Evolutionary conservation across 225 moss, liverwort and hornwort genomes (phyloP).

Genomic region (Bryum argenteum): DNA sequence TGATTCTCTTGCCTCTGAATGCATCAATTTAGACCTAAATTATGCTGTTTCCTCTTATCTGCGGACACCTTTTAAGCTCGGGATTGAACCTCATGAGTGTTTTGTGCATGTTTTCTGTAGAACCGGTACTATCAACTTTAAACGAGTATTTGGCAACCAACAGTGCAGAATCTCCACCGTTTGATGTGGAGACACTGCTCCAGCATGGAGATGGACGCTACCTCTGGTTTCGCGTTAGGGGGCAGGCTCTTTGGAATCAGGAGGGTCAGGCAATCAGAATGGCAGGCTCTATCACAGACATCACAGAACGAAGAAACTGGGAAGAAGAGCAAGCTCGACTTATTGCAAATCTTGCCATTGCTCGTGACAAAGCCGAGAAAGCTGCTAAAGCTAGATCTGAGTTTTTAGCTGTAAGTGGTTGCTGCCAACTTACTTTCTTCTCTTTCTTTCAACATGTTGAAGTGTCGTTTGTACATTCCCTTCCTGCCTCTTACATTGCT

Average conservation of each 20-base stretch:
- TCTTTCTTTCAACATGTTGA: slow-evolving; percentile 2
- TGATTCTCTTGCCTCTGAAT: slow-evolving; percentile 6
- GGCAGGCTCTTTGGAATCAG: slow-evolving; percentile 55
- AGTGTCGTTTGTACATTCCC: not conserved
- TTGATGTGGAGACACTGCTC: slow-evolving; percentile 52
- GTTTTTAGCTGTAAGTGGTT: slow-evolving; percentile 49
- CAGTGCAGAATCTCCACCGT: slow-evolving; percentile 47
- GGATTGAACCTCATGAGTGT: slow-evolving; percentile 6
- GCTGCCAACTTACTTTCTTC: not conserved
- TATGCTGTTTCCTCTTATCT: not conserved
- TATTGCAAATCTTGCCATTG: slow-evolving; percentile 50
- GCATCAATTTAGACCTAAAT: not conserved
- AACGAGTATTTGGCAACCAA: slow-evolving; percentile 45
- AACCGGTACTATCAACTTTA: slow-evolving; percentile 36
- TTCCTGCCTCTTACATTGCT: slow-evolving; percentile 8
- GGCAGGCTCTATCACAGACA: slow-evolving; percentile 58
- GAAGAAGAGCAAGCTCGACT: slow-evolving; percentile 57
- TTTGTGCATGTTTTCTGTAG: slow-evolving; percentile 24
- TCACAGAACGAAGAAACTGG: slow-evolving; percentile 54
- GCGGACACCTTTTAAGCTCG: not conserved
- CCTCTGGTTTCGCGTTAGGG: slow-evolving; percentile 52
- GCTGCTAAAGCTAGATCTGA: slow-evolving; percentile 60
- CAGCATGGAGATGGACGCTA: slow-evolving; percentile 41
- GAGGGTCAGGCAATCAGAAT: slow-evolving; percentile 41
- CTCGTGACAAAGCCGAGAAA: slow-evolving; percentile 57